Percentiles rank a stretch among this genome's conserved stretches.
Evolutionary conservation across 306 rosid genomes (phyloP).

Genomic region (Rubus parviflorus): DNA sequence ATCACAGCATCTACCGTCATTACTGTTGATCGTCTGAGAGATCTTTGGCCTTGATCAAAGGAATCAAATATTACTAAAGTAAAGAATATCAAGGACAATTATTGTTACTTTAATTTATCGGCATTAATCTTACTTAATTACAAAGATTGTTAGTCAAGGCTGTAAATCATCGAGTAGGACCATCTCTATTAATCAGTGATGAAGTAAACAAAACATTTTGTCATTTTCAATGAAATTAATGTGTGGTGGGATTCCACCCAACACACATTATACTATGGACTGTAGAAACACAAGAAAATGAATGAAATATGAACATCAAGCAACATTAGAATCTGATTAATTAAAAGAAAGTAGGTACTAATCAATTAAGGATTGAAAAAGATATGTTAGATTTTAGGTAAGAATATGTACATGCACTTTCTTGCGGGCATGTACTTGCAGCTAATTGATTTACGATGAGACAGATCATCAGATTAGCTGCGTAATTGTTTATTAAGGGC

Average conservation of each 20-base stretch:
- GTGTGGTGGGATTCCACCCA: slow-evolving; percentile 2
- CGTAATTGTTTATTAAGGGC: not conserved
- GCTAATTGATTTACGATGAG: not conserved
- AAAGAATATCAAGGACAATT: not conserved
- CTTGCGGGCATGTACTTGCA: not conserved
- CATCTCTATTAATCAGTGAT: not conserved
- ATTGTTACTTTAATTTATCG: not conserved
- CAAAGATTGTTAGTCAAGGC: not conserved
- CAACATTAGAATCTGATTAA: not conserved
- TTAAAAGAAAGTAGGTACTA: not conserved
- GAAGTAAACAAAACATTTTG: not conserved
- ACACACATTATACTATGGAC: not conserved
- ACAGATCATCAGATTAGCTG: not conserved
- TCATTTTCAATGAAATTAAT: not conserved
- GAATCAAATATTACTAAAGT: not conserved
- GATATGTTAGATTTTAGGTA: not conserved
- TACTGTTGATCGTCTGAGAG: not conserved
- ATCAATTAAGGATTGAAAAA: not conserved
- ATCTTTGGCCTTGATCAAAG: not conserved
- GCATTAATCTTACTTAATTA: not conserved
- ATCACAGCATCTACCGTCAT: too few species aligned
- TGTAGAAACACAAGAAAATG: not conserved
- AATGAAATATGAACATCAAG: not conserved
- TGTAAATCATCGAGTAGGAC: not conserved
- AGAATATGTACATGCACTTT: not conserved